Base-by-base conservation (phyloP, 139 green algal genomes). In the Asterochloris sp. region DNA sequence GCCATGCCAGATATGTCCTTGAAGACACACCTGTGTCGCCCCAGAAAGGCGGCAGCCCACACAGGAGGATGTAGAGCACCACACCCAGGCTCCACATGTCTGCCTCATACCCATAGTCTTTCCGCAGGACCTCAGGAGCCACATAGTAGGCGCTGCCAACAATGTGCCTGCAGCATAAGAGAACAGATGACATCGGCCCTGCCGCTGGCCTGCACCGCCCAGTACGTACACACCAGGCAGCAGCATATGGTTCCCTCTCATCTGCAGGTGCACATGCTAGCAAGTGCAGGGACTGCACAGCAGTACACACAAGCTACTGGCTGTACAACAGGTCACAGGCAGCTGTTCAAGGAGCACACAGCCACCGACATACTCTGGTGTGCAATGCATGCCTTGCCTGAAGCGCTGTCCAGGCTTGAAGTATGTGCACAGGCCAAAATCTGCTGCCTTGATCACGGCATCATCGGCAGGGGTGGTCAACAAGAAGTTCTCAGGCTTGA, bases 11-110 rank as follows among this genome's bases (percentile, higher is more conserved):
- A 54, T 54, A 54, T 54, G 38, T 54, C 38, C 2, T 54, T 6
- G 38, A 6, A 54, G 38, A 54, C 78, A 86, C 91, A 88, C 96
- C 90, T 15, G 87, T 96, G 75, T 96, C 91, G 0, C 93, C 95
- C 90, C 91, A 97, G 88, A 98, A 98, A 29, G 95, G 95, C 24
- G 95, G 91, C 73, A 96, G 86, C 2, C 95, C 95, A 9, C 88
- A 93, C 23, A 98, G 89, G 62, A 98, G 87, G 73, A 98, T 96
- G 93, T 97, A 98, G 19, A 98, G 88, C 62, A 96, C 95, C 14
- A 98, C 93, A 24, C 95, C 95, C 69, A 96, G 86, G 62, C 80
- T 92, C 95, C 95, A 98, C 84, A 98, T 94, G 84, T 97, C 94
- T 9, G 89, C 89, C 26, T 93, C 78, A 6, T 86, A 63, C 27